Conservation (phyloP, 176 grass and related monocot species). For the Saccharum officinarum region DNA sequence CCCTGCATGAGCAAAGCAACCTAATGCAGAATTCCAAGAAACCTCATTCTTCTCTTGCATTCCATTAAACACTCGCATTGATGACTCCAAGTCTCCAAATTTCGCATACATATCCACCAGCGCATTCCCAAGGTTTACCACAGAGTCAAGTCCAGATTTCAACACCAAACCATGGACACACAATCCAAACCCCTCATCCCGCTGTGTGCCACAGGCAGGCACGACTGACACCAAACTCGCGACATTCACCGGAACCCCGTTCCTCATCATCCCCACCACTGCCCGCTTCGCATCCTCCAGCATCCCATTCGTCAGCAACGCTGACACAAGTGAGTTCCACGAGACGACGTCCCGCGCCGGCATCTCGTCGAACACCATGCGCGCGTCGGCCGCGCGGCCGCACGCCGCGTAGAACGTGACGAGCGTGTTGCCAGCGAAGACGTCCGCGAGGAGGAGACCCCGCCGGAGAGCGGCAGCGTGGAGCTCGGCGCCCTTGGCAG, state of each 20-base stretch:
- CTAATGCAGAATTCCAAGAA: slow-evolving; percentile 83
- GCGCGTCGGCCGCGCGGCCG: slow-evolving; percentile 12
- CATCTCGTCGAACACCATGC: slow-evolving; percentile 78
- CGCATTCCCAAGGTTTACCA: slow-evolving; percentile 58
- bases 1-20: slow-evolving; percentile 57
- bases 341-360: slow-evolving; percentile 55
- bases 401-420: slow-evolving; percentile 57
- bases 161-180: slow-evolving; percentile 53
- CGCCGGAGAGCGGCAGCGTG: slow-evolving; percentile 56
- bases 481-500: slow-evolving; percentile 60
- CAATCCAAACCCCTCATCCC: slow-evolving; percentile 56
- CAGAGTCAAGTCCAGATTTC: slow-evolving; percentile 50
- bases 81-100: slow-evolving; percentile 45
- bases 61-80: slow-evolving; percentile 48
- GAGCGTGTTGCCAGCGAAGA: slow-evolving; percentile 76
- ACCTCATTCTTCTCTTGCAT: slow-evolving; percentile 59
- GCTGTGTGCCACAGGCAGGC: slow-evolving; percentile 59
- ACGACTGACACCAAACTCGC: slow-evolving; percentile 60
- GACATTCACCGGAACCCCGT: slow-evolving; percentile 38
- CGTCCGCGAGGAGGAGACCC: slow-evolving; percentile 44
- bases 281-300: slow-evolving; percentile 29
- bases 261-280: slow-evolving; percentile 49
- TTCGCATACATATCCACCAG: slow-evolving; percentile 81
- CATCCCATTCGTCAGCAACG: slow-evolving; percentile 46
- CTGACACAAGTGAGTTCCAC: slow-evolving; percentile 72